phyloP scores from a whole-genome alignment of 345 rosid genomes.

The Hibiscus mutabilis region DNA sequence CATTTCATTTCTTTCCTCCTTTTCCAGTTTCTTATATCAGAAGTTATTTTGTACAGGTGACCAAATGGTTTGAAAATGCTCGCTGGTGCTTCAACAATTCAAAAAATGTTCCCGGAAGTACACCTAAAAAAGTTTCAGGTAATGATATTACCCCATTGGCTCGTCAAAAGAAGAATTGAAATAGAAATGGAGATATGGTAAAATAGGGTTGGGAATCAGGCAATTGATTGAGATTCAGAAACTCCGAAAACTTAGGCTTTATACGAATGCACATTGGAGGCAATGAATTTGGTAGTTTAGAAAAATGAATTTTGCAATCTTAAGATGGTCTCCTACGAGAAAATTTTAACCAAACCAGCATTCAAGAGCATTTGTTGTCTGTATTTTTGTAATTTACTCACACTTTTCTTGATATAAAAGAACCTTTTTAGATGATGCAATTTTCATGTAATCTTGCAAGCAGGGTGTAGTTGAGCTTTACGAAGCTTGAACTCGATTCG shows the following conservation, averaged over 20 bases:
- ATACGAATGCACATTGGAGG: too few relatives aligned
- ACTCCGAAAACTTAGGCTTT: too few relatives aligned
- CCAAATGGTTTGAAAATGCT: slow-evolving; percentile 71
- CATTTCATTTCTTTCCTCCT: not conserved
- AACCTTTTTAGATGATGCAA: not conserved
- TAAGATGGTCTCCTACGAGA: not conserved
- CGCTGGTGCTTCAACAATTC: slow-evolving; percentile 65
- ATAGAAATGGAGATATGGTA: slow-evolving; percentile 12
- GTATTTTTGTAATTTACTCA: not conserved
- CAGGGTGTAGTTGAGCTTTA: not conserved
- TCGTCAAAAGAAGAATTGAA: slow-evolving; percentile 10
- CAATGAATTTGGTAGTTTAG: not conserved
- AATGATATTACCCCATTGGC: slow-evolving; percentile 15
- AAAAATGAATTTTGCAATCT: not conserved
- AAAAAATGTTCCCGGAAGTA: slow-evolving; percentile 17
- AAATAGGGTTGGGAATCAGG: not conserved
- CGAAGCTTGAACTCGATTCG: not conserved
- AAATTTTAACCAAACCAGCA: not conserved
- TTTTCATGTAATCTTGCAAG: not conserved
- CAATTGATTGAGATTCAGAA: not conserved
- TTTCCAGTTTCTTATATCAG: not conserved
- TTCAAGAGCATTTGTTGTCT: not conserved
- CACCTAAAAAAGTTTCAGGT: slow-evolving; percentile 15
- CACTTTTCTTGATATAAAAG: not conserved
- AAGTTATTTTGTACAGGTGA: slow-evolving; percentile 40